Evolutionary conservation across 768 basidiomycete genomes (phyloP), one percentile per base, ranked within the genome.

Genomic region (Pisolithus tinctorius): DNA sequence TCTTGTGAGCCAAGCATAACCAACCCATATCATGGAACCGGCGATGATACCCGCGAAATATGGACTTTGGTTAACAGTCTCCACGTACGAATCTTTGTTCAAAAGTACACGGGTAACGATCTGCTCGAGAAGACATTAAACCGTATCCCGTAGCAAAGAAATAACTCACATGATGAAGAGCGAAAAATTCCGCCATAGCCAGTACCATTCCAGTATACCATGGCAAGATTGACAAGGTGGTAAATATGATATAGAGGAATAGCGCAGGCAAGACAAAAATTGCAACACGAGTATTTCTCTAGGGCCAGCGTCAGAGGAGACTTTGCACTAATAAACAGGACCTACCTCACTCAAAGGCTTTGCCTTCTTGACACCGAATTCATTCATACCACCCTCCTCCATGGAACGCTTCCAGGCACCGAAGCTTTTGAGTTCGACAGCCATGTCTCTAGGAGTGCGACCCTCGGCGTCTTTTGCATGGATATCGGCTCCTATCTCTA

Each of bases 361-460:
- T 38, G 75, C 71, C 59, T 78, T 81, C 59, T 79, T 79, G 36
- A 81, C 67, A 1, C 90, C 91, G 48, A 86, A 81, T 60, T 88
- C 86, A 47, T 81, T 80, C 74, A 86, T 77, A 0, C 90, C 91
- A 14, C 89, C 88, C 60, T 96, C 93, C 61, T 90, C 85, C 57
- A 97, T 66, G 0, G 90, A 95, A 13, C 86, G 80, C 63, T 85
- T 87, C 85, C 88, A 98, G 2, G 95, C 88, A 6, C 85, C 89
- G 25, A 93, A 63, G 55, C 88, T 90, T 70, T 96, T 96, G 43
- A 98, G 74, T 67, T 96, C 93, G 11, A 83, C 77, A 0, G 96
- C 94, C 91, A 99, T 94, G 59, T 98, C 96, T 53, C 86, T 75
- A 45, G 95, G 83, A 1, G 93, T 94, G 62, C 96, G 82, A 6